A percentile compares a stretch with the other conserved stretches of the same genome.
phyloP scores from a whole-genome alignment of 2,329 filamentous ascomycete genomes.

The Drechslerella dactyloides region DNA sequence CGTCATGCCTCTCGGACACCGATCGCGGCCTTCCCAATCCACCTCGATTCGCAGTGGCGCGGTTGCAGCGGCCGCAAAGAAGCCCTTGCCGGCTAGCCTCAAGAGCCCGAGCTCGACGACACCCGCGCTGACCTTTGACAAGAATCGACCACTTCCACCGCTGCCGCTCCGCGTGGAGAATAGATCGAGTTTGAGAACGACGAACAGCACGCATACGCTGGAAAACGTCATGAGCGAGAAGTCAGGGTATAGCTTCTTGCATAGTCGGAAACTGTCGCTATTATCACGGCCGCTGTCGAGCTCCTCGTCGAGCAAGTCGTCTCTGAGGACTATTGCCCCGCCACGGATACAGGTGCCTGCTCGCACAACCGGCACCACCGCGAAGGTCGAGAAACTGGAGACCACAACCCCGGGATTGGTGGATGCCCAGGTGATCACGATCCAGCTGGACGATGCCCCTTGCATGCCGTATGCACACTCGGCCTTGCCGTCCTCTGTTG shows the following conservation, averaged over 20 bases:
- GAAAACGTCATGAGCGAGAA: background rate
- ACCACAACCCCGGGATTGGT: constrained; percentile 28
- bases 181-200: background rate
- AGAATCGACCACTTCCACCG: constrained; percentile 38
- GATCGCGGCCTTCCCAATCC: background rate
- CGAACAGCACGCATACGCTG: background rate
- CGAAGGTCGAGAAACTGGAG: constrained; percentile 7
- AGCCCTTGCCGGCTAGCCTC: background rate
- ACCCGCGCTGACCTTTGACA: constrained; percentile 22
- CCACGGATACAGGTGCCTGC: constrained; percentile 10
- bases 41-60: background rate
- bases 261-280: background rate
- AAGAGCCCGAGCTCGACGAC: constrained; percentile 9
- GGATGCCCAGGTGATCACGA: constrained; percentile 43
- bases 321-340: background rate
- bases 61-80: background rate
- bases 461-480: constrained; percentile 2
- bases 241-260: background rate
- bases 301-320: background rate
- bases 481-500: background rate
- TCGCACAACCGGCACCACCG: background rate
- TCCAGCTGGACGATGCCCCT: constrained; percentile 21
- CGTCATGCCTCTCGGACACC: background rate
- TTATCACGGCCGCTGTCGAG: background rate
- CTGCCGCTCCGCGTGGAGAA: constrained; percentile 23